Base-by-base conservation (phyloP, 345 rosid genomes). In the Clarkia xantiana region DNA sequence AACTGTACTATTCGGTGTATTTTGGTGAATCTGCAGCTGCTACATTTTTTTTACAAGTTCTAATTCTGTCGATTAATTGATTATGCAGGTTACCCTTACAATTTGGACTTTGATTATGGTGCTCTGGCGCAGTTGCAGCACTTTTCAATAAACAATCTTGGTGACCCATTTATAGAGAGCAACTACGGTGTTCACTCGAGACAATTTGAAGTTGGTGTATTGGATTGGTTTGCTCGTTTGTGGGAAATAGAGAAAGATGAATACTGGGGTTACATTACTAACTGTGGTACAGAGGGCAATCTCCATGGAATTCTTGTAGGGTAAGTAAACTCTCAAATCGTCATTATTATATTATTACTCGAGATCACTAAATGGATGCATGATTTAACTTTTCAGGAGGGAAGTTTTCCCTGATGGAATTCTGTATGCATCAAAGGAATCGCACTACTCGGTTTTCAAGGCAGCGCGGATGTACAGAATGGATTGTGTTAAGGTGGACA, bases 151-250 rank as follows among this genome's bases (percentile, higher is more conserved):
- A 90, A 90, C 63, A 90, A 90, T 65, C 86, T 90, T 10, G 98
- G 98, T 20, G 98, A 86, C 68, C 98, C 98, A 41, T 90, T 90
- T 56, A 90, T 90, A 17, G 96, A 90, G 63, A 90, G 98, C 60
- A 90, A 90, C 75, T 90, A 90, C 19, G 98, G 98, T 42, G 94
- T 91, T 18, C 98, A 91, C 70, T 91, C 98, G 14, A 79, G 98
- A 53, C 89, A 89, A 49, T 91, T 91, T 63, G 98, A 91, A 71
- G 96, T 91, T 25, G 98, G 98, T n/a, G 96, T 91, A 18, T 67
- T 91, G 68, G 96, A 91, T 71, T 91, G 98, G 98, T 91, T 91
- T 77, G 98, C 98, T 40, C 89, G 93, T 59, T 63, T 91, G 10
- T 86, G 98, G 98, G 98, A 91, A 64, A 73, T 91, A n/a, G 94